Conservation (phyloP, 768 basidiomycete genomes). For the Lentinus tigrinus region DNA sequence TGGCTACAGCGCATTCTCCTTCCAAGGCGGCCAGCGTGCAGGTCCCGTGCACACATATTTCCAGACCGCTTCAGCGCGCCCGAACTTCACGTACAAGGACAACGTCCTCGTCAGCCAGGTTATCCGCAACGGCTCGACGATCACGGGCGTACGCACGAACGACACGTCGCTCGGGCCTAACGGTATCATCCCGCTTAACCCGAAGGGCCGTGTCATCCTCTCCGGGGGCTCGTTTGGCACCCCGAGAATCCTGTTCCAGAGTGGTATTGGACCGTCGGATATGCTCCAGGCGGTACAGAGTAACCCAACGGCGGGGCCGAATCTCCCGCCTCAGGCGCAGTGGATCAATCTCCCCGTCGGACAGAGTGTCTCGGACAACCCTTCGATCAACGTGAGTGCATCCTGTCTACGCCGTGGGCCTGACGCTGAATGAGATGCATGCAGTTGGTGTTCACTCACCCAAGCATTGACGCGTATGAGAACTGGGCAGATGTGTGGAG, state of each 20-base stretch:
- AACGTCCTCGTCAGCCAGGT: constrained; percentile 51
- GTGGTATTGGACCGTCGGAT: constrained; percentile 60
- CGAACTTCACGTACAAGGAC: constrained; percentile 51
- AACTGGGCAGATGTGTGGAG: constrained; percentile 62
- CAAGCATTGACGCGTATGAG: constrained; percentile 60
- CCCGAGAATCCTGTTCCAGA: constrained; percentile 56
- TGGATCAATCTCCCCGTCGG: constrained; percentile 66
- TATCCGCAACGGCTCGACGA: constrained; percentile 52
- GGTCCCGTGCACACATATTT: constrained; percentile 63
- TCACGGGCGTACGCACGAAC: constrained; percentile 62
- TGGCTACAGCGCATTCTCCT: constrained; percentile 48
- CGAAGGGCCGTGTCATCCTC: constrained; percentile 59
- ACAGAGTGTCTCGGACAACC: constrained; percentile 57
- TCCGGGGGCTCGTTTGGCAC: constrained; percentile 58
- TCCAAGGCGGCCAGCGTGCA: constrained; percentile 39
- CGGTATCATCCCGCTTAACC: constrained; percentile 52
- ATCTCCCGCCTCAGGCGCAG: constrained; percentile 45
- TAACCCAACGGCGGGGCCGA: constrained; percentile 44
- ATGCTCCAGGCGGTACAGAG: constrained; percentile 51
- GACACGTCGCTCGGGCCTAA: constrained; percentile 54
- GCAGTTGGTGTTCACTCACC: constrained; percentile 63
- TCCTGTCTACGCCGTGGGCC: neutral
- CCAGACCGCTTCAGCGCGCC: constrained; percentile 50
- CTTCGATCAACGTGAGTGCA: constrained; percentile 54
- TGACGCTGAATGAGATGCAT: neutral